These are phyloP conservation scores for Saururus chinensis DNA, from an alignment of 164 flowering plant genomes.

Conservation along the genomic window DNA sequence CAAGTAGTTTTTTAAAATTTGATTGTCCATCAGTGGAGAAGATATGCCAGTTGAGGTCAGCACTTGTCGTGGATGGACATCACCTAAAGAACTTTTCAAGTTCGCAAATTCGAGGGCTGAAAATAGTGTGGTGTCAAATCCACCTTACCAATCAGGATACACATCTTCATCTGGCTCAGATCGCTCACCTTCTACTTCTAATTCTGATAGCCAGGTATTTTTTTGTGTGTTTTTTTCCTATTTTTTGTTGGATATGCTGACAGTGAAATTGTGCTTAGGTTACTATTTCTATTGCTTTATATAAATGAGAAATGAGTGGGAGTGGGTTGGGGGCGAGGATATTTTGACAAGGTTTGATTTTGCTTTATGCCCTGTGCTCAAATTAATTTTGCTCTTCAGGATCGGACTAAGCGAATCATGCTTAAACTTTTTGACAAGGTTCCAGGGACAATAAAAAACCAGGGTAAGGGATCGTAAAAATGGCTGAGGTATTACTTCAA, in stretches of 20 bases:
- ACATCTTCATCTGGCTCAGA: conserved; percentile 79
- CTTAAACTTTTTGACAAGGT: conserved; percentile 89
- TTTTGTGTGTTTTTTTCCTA: no score
- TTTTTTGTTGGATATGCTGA: not conserved
- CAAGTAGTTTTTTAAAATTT: no score
- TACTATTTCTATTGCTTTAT: no score
- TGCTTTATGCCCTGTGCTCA: no score
- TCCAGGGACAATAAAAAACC: conserved; percentile 48
- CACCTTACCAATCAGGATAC: no score
- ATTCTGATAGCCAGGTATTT: conserved; percentile 69
- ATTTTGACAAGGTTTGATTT: no score
- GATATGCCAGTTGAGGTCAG: conserved; percentile 27
- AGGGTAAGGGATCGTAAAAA: conserved; percentile 27
- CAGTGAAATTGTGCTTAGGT: no score
- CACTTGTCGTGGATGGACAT: conserved; percentile 26
- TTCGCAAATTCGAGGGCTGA: conserved; percentile 29
- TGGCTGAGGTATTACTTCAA: not conserved
- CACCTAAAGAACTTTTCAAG: conserved; percentile 53
- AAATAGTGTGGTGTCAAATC: conserved; percentile 17
- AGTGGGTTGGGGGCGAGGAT: no score
- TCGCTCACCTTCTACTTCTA: conserved; percentile 76
- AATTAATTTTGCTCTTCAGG: conserved; percentile 23
- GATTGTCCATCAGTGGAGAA: conserved; percentile 24
- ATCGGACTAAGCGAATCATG: conserved; percentile 64
- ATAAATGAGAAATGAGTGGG: no score